Conservation (phyloP, 2,329 filamentous ascomycete genomes). For the Neodidymelliopsis sp. region DNA sequence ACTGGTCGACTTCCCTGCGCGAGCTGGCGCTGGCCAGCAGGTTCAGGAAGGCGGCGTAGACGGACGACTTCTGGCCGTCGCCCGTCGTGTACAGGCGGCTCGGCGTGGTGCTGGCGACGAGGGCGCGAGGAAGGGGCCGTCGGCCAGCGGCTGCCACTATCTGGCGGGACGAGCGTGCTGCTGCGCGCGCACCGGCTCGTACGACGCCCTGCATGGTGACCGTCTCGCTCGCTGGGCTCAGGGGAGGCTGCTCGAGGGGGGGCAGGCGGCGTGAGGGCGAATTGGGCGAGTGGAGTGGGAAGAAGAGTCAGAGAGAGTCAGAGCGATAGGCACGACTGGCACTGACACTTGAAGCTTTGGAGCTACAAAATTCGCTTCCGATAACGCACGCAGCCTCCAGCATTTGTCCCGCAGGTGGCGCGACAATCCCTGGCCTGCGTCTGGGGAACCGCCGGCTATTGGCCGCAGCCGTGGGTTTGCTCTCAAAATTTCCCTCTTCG, state of each 20-base stretch:
- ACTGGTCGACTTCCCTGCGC: conserved; percentile 95
- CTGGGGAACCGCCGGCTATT: conserved; percentile 29
- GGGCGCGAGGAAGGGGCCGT: conserved; percentile 42
- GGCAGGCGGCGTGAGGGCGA: conserved; percentile 27
- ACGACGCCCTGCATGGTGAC: conserved; percentile 49
- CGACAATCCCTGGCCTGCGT: conserved; percentile 22
- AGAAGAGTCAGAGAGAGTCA: conserved; percentile 25
- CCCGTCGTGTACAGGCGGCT: conserved; percentile 43
- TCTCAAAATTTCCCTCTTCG: conserved; percentile 19
- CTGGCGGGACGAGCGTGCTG: conserved; percentile 45
- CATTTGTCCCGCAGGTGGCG: conserved; percentile 29
- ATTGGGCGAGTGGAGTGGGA: conserved; percentile 29
- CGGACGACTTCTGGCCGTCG: conserved; percentile 45
- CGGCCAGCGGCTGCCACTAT: conserved; percentile 38
- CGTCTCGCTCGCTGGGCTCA: conserved; percentile 36
- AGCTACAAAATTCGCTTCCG: conserved; percentile 45
- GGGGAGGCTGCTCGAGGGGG: conserved; percentile 25
- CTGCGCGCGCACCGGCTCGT: conserved; percentile 47
- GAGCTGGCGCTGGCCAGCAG: conserved; percentile 95
- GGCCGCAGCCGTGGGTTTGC: conserved; percentile 15
- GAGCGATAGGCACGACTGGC: conserved; percentile 27
- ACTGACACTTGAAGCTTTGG: conserved; percentile 30
- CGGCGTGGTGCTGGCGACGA: conserved; percentile 37
- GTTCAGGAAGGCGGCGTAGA: conserved; percentile 78
- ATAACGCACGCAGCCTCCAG: conserved; percentile 37